Base-by-base conservation (phyloP, 2,329 filamentous ascomycete species). In the Pseudomassariella vexata region DNA sequence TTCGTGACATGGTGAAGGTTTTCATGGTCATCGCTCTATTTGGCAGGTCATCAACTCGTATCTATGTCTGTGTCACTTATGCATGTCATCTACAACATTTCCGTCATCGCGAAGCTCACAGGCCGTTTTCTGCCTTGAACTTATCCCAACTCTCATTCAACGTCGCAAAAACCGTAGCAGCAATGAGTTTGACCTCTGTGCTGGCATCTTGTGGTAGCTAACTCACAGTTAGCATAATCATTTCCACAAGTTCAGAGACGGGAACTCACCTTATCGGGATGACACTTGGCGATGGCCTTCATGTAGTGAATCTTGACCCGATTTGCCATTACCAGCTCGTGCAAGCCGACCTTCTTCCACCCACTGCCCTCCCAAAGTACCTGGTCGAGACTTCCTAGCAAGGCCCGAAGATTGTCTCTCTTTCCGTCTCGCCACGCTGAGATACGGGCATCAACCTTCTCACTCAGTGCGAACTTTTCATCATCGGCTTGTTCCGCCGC, bases 231-330 rank as follows among this genome's bases (percentile, higher is more conserved):
- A 49, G 44, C 17, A 37, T 33, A 26, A 39, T 21, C 24, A 9
- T 20, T 19, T 32, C 14, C 12, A 18, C 9, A 27, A 23, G 2
- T 11, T 9, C 33, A 15, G 19, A 27, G 5, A 20, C 25, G 10
- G 15, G 26, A 10, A 22, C 77, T 61, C 70, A 95, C 92, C 82
- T 98, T 98, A 59, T 98, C 92, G 39, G 92, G 92, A 70, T 98
- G 92, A 47, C 92, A 92, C 70, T 95, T 96, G 9, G 82, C 86
- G 71, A 98, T 96, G 5, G 90, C 92, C 74, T 95, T 95, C 92
- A 98, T 96, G 56, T 98, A 98, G 38, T 85, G 71, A 43, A 98
- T 82, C 75, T 98, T 98, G 57, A 96, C 92, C 69, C 90, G 95
- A 46, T 85, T 88, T 20, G 88, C 80, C 72, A 95, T 75, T 32